Evolutionary conservation across 345 rosid genomes (phyloP).

Genomic region (Eucalyptus sp.): DNA sequence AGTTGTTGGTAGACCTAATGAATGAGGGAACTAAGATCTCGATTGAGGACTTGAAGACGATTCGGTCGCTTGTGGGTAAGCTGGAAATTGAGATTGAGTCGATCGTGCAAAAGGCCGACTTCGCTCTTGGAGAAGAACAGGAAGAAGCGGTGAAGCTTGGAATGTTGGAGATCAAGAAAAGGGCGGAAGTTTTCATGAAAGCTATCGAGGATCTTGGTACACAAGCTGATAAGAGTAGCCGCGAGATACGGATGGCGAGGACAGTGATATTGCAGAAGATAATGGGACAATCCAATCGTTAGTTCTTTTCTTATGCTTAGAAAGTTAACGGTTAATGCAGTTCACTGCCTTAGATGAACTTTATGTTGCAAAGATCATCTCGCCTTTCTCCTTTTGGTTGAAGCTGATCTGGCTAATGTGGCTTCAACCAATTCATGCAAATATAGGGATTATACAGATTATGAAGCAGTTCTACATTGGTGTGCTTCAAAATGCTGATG

Average conservation of each 20-base stretch:
- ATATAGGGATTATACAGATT: neutral
- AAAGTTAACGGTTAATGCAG: neutral
- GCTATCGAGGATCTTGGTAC: conserved; percentile 41
- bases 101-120: conserved; percentile 33
- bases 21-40: conserved; percentile 25
- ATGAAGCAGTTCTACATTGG: neutral
- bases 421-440: neutral
- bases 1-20: conserved; percentile 25
- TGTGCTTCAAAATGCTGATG: neutral
- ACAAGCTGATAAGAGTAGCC: conserved; percentile 54
- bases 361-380: neutral
- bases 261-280: conserved; percentile 52
- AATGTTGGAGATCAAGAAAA: conserved; percentile 72
- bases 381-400: neutral
- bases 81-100: conserved; percentile 47
- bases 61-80: conserved; percentile 35
- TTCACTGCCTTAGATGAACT: neutral
- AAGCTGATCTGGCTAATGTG: neutral
- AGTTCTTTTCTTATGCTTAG: neutral
- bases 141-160: conserved; percentile 45
- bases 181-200: conserved; percentile 37
- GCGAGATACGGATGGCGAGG: conserved; percentile 54
- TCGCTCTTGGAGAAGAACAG: conserved; percentile 37
- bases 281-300: conserved; percentile 15
- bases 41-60: conserved; percentile 49